Base-by-base conservation (phyloP, 108 stramenopile genomes). In the Cyclotella cryptica region DNA sequence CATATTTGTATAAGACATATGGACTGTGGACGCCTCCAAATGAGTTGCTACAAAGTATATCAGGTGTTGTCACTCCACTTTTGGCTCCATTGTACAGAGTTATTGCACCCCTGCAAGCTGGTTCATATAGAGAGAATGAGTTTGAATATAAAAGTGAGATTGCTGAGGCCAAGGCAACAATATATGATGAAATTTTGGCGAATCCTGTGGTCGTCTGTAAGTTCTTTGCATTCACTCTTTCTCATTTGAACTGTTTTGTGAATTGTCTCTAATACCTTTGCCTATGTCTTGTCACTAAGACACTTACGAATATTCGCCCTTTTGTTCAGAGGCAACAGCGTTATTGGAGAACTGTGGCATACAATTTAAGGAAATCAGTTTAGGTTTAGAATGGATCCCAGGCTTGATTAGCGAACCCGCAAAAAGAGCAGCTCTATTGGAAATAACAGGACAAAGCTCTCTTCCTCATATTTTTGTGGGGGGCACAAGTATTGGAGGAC, bases 1-100 rank as follows among this genome's bases (percentile, higher is more conserved):
- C 73, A 26, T 96, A 98, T 71, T 78, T 98, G 30, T 91, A 91
- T 71, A 68, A 85, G 42, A 91, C 71, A 6, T 98, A 98, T 75
- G 92, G 89, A 1, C 18, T 66, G 18, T 93, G 78, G 74, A 88
- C 87, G 17, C 92, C 92, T 17, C 92, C 92, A 1, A 83, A 63
- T 51, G 89, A 93, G 66, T 21, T 90, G 2, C 72, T 90, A 58
- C 51, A 79, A 52, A 81, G 67, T 75, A 64, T 59, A 55, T 90
- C 88, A n/a, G 72, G 74, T 47, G 43, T 73, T 26, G 62, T 90
- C 21, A 82, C 87, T 61, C 76, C 88, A 10, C 49, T 86, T 2
- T 55, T 79, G 40, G 72, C 74, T 77, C 88, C 89, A 12, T 8
- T 90, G 49, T 92, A 80, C 46, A 21, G 43, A 42, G 24, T 59